Percentiles rank a stretch among this genome's conserved stretches.
phyloP scores from a whole-genome alignment of 805 yeast genomes.

The Kodamaea kaohsiungensis region DNA sequence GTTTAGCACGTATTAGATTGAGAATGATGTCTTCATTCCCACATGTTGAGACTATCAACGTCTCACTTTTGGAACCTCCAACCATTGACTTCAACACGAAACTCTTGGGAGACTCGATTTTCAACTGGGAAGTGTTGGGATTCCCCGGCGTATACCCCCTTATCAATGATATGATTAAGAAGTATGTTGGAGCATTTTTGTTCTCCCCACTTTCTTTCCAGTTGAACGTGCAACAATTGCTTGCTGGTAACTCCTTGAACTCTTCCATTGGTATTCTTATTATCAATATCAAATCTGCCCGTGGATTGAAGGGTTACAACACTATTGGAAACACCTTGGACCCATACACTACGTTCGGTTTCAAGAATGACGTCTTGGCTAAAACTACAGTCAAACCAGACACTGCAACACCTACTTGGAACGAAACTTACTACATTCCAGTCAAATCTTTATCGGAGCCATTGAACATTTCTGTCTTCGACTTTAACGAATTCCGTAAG shows the following conservation, averaged over 20 bases:
- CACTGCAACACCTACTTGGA: conserved; percentile 77
- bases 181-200: conserved; percentile 85
- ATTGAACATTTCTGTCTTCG: conserved; percentile 68
- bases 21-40: conserved; percentile 92
- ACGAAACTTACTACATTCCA: conserved; percentile 72
- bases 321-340: conserved; percentile 79
- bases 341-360: conserved; percentile 80
- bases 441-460: conserved; percentile 80
- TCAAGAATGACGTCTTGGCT: conserved; percentile 57
- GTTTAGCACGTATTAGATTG: conserved; percentile 74
- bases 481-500: conserved; percentile 75
- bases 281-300: conserved; percentile 65
- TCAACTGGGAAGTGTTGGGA: conserved; percentile 84
- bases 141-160: conserved; percentile 86
- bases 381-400: conserved; percentile 69
- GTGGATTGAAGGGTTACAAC: conserved; percentile 66
- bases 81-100: conserved; percentile 80
- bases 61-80: conserved; percentile 85
- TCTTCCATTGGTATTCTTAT: conserved; percentile 87
- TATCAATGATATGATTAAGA: conserved; percentile 80
- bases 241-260: conserved; percentile 77
- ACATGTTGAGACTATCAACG: conserved; percentile 86
- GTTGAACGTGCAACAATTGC: conserved; percentile 84
- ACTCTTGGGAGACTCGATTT: conserved; percentile 73
- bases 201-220: conserved; percentile 92